Evolutionary conservation across 148 eudicot species (phyloP).

Genomic region (Nepenthes gracilis): DNA sequence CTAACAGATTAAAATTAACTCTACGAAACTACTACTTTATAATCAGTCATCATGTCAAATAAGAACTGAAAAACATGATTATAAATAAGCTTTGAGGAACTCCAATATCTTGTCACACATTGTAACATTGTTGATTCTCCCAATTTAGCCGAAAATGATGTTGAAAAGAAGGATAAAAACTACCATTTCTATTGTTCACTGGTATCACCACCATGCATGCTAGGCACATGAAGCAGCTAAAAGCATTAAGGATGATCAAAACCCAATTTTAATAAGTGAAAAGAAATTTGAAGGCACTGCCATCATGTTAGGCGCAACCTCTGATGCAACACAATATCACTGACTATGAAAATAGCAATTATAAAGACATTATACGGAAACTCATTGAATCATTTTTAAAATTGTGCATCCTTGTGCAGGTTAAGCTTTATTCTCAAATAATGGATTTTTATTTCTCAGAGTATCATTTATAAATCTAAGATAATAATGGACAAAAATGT

Average conservation of each 20-base stretch:
- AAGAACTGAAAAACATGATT: too few relatives aligned
- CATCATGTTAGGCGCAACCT: constrained; percentile 88
- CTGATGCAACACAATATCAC: constrained; percentile 80
- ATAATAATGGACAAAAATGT: constrained; percentile 41
- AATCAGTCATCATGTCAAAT: too few relatives aligned
- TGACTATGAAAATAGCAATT: constrained; percentile 84
- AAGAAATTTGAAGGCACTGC: constrained; percentile 10
- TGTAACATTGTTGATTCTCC: too few relatives aligned
- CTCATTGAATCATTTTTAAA: constrained; percentile 8
- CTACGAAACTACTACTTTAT: too few relatives aligned
- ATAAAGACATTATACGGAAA: constrained; percentile 21
- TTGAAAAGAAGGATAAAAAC: too few relatives aligned
- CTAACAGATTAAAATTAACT: too few relatives aligned
- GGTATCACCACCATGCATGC: too few relatives aligned
- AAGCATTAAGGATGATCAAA: too few relatives aligned
- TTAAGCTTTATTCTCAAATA: constrained; percentile 8
- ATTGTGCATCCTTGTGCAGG: constrained; percentile 12
- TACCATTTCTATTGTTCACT: too few relatives aligned
- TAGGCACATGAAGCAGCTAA: too few relatives aligned
- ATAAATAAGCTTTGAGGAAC: too few relatives aligned
- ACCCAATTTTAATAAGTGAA: neutral
- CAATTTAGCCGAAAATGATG: neutral
- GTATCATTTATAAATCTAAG: constrained; percentile 39
- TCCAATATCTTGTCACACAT: too few relatives aligned
- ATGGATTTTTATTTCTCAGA: constrained; percentile 18